Conservation (phyloP, 2,329 filamentous ascomycete species). For the Colletotrichum abscissum region DNA sequence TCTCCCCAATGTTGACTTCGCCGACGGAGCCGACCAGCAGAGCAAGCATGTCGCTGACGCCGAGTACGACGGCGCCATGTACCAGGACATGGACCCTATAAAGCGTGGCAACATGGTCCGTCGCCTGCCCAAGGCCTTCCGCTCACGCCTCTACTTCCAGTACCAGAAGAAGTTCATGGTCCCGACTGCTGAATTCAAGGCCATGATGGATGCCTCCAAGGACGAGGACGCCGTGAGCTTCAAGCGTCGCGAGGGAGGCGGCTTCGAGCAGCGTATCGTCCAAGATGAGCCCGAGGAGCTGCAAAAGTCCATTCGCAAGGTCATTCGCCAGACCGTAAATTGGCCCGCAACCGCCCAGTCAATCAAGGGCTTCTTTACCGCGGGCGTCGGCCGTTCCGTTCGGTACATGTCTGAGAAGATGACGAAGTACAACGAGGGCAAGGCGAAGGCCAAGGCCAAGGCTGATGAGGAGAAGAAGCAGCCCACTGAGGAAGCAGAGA, state of each 20-base stretch:
- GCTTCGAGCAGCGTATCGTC: conserved; percentile 88
- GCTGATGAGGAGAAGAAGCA: conserved; percentile 39
- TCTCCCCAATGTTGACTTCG: conserved; percentile 87
- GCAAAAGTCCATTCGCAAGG: conserved; percentile 75
- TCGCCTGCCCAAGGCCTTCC: conserved; percentile 86
- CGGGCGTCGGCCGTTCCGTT: conserved; percentile 75
- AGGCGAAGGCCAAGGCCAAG: conserved; percentile 41
- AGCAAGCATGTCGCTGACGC: conserved; percentile 61
- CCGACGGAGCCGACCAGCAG: conserved; percentile 65
- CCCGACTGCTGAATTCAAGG: conserved; percentile 83
- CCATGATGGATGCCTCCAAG: conserved; percentile 82
- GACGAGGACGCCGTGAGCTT: conserved; percentile 77
- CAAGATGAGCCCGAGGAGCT: conserved; percentile 74
- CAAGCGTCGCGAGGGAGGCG: conserved; percentile 79
- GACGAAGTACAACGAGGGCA: conserved; percentile 68
- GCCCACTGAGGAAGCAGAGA: neutral
- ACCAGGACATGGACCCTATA: conserved; percentile 92
- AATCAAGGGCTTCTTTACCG: conserved; percentile 84
- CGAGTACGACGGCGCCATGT: conserved; percentile 73
- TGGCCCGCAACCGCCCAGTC: conserved; percentile 94
- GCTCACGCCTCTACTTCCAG: conserved; percentile 90
- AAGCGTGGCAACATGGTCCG: conserved; percentile 97
- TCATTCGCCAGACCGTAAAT: conserved; percentile 87
- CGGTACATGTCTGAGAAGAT: conserved; percentile 88
- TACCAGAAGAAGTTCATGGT: conserved; percentile 94